These are phyloP conservation scores for Nannochloris sp. DNA, from an alignment of 139 green algal species.

Conservation along the genomic window DNA sequence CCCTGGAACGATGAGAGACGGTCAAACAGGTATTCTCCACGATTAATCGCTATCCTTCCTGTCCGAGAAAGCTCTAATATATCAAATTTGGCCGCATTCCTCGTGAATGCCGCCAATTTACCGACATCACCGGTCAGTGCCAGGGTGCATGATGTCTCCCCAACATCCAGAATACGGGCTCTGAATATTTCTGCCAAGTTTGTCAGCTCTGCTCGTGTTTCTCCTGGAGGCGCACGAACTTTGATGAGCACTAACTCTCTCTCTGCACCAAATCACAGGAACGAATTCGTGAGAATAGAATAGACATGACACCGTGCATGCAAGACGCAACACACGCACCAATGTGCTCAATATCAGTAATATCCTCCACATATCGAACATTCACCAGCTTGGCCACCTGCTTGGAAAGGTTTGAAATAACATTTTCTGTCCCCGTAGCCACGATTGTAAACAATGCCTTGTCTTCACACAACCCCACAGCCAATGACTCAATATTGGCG, in stretches of 20 bases:
- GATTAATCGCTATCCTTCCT: slow-evolving; percentile 78
- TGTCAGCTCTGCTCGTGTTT: slow-evolving; percentile 72
- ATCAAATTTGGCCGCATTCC: slow-evolving; percentile 66
- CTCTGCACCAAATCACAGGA: slow-evolving; percentile 44
- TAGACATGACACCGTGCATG: not conserved
- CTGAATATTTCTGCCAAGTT: slow-evolving; percentile 90
- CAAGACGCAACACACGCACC: slow-evolving; percentile 24
- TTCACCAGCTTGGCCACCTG: slow-evolving; percentile 87
- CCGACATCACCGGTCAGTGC: slow-evolving; percentile 79
- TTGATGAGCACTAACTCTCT: slow-evolving; percentile 93
- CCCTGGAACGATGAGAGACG: slow-evolving; percentile 4
- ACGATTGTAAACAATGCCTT: slow-evolving; percentile 96
- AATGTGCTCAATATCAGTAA: slow-evolving; percentile 64
- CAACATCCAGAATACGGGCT: slow-evolving; percentile 79
- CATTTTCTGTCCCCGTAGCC: slow-evolving; percentile 57
- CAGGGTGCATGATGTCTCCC: slow-evolving; percentile 51
- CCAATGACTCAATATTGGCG: slow-evolving; percentile 95
- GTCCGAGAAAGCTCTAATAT: slow-evolving; percentile 83
- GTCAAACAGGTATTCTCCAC: slow-evolving; percentile 58
- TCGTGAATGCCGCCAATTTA: slow-evolving; percentile 73
- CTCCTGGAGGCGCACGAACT: slow-evolving; percentile 51
- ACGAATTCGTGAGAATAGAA: not conserved
- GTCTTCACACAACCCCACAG: slow-evolving; percentile 86
- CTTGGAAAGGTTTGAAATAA: slow-evolving; percentile 72
- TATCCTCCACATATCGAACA: slow-evolving; percentile 92